Percentiles rank a stretch among this genome's conserved stretches.
These are phyloP conservation scores for Rhizopogon vinicolor DNA, from an alignment of 768 basidiomycete species.

Conservation along the genomic window DNA sequence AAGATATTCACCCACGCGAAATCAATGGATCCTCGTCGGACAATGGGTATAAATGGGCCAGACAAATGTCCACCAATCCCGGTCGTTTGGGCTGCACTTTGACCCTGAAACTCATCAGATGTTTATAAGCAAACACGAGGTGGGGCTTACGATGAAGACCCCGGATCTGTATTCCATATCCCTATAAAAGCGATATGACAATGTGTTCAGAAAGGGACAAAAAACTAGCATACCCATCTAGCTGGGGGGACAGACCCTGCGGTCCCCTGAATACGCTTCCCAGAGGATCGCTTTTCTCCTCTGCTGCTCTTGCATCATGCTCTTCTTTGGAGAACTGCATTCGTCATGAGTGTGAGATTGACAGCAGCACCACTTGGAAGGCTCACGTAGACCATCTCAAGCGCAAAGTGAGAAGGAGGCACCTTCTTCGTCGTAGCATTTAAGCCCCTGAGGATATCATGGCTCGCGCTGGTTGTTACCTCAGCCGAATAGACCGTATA, in stretches of 20 bases:
- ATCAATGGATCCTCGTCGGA: conserved; percentile 90
- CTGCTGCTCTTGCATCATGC: conserved; percentile 62
- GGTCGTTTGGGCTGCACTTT: conserved; percentile 87
- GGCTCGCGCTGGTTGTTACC: conserved; percentile 53
- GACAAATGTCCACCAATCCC: conserved; percentile 63
- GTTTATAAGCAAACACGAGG: not conserved
- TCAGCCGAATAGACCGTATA: conserved; percentile 17
- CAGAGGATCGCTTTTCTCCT: conserved; percentile 52
- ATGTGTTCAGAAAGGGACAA: not conserved
- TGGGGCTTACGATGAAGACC: conserved; percentile 64
- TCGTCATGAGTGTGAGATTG: not conserved
- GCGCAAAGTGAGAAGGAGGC: conserved; percentile 65
- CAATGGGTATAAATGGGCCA: conserved; percentile 88
- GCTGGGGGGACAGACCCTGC: conserved; percentile 75
- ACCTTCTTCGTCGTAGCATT: conserved; percentile 88
- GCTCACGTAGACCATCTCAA: conserved; percentile 78
- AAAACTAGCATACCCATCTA: conserved; percentile 54
- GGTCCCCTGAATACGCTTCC: conserved; percentile 62
- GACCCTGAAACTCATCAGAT: conserved; percentile 46
- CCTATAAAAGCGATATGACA: conserved; percentile 18
- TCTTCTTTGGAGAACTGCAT: conserved; percentile 68
- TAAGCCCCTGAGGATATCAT: conserved; percentile 63
- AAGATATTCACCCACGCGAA: conserved; percentile 53
- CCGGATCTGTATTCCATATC: conserved; percentile 42
- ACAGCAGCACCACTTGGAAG: not conserved